Evolutionary conservation across 1,284 basidiomycete genomes (phyloP).

Genomic region (Moesziomyces sp.): DNA sequence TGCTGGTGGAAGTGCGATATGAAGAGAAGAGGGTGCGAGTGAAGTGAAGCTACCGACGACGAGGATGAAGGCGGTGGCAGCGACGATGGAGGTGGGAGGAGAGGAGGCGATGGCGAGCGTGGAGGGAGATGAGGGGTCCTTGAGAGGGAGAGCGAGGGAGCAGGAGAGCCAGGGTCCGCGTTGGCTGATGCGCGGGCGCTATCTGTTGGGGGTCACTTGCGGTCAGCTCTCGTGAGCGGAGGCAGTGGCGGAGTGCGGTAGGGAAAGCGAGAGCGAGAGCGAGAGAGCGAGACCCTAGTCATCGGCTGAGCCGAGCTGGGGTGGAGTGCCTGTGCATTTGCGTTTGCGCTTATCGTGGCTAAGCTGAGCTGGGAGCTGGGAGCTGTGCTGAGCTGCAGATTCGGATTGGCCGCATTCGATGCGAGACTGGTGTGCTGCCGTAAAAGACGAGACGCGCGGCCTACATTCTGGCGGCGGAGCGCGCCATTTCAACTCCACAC

Average conservation of each 20-base stretch:
- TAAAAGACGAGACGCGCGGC: neutral
- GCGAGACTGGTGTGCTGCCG: conserved; percentile 22
- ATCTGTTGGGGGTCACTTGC: neutral
- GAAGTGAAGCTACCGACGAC: conserved; percentile 6
- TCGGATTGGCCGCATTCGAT: neutral
- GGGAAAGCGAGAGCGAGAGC: neutral
- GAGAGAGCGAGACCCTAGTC: neutral
- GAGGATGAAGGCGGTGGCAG: conserved; percentile 12
- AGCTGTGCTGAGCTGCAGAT: too few species aligned
- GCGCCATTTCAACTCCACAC: conserved; percentile 35
- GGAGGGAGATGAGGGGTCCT: neutral
- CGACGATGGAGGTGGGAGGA: conserved; percentile 16
- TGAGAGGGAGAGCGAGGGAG: conserved; percentile 5
- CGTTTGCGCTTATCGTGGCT: too few species aligned
- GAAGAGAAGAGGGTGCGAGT: conserved; percentile 6
- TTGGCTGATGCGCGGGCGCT: neutral
- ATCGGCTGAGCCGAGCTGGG: neutral
- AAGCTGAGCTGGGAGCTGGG: too few species aligned
- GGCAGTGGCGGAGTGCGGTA: neutral
- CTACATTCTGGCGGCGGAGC: neutral
- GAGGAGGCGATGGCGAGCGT: conserved; percentile 3
- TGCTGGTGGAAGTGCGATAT: neutral
- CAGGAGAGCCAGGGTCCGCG: neutral
- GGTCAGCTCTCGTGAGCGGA: too few species aligned
- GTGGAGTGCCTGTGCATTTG: too few species aligned